These are phyloP conservation scores for Pichia cactophila DNA, from an alignment of 1,139 yeast genomes.

Conservation along the genomic window DNA sequence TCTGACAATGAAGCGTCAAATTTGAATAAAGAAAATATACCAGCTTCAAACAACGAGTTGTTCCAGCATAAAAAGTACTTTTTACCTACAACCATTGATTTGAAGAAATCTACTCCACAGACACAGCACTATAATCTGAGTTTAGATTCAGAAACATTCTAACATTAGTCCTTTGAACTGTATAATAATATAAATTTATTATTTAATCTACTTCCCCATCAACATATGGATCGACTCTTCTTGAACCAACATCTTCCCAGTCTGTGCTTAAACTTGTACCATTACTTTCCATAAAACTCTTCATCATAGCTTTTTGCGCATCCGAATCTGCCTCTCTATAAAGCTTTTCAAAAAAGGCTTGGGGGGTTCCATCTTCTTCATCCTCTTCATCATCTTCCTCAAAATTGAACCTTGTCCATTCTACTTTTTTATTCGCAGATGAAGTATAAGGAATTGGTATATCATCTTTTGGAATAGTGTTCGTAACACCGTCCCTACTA, in stretches of 20 bases:
- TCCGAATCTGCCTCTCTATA: conserved; percentile 83
- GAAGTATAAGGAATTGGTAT: conserved; percentile 41
- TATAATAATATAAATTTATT: background rate
- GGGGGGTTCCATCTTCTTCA: conserved; percentile 29
- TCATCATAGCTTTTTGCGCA: conserved; percentile 92
- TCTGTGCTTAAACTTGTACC: conserved; percentile 92
- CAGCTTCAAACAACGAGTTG: background rate
- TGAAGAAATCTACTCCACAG: background rate
- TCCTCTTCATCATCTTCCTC: conserved; percentile 49
- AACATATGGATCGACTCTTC: conserved; percentile 71
- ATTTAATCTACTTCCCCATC: conserved; percentile 28
- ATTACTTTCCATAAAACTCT: conserved; percentile 85
- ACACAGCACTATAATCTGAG: conserved; percentile 12
- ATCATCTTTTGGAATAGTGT: conserved; percentile 18
- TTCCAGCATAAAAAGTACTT: background rate
- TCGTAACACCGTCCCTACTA: background rate
- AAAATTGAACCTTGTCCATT: conserved; percentile 66
- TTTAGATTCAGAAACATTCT: conserved; percentile 24
- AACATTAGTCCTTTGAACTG: background rate
- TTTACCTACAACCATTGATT: background rate
- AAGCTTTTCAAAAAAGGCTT: conserved; percentile 67
- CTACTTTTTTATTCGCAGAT: conserved; percentile 50
- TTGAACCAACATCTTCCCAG: conserved; percentile 81
- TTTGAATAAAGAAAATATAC: background rate
- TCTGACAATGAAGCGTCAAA: conserved; percentile 11